Conservation (phyloP, 768 basidiomycete species). For the Asterophora lycoperdoides region DNA sequence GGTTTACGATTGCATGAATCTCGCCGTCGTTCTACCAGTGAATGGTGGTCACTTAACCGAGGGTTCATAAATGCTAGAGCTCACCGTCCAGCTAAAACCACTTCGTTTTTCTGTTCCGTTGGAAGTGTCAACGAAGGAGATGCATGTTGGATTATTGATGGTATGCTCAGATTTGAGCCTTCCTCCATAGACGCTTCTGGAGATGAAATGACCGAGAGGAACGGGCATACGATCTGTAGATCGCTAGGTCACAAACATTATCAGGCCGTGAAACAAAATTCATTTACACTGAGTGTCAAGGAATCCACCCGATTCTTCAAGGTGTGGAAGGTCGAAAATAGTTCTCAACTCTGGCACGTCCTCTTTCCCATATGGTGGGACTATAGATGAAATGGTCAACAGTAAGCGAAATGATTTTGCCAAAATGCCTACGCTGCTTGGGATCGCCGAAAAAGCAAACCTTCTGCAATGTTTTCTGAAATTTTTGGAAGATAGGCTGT, state of each 20-base stretch:
- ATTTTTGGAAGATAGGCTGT: conserved; percentile 43
- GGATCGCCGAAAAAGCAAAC: conserved; percentile 54
- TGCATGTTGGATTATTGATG: conserved; percentile 29
- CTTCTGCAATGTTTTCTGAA: conserved; percentile 33
- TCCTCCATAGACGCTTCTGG: conserved; percentile 35
- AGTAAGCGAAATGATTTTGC: neutral
- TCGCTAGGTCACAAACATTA: neutral
- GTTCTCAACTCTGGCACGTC: conserved; percentile 34
- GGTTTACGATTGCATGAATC: conserved; percentile 33
- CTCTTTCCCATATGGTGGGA: conserved; percentile 49
- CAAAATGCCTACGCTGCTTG: conserved; percentile 38
- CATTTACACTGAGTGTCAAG: conserved; percentile 45
- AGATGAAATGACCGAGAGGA: conserved; percentile 47
- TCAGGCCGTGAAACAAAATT: neutral
- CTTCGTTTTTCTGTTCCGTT: conserved; percentile 32
- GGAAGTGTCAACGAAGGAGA: conserved; percentile 41
- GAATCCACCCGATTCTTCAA: conserved; percentile 30
- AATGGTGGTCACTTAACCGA: neutral
- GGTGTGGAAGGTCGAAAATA: conserved; percentile 44
- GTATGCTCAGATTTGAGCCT: conserved; percentile 36
- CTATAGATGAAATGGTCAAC: conserved; percentile 22
- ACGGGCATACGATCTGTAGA: conserved; percentile 48
- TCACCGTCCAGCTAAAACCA: conserved; percentile 45
- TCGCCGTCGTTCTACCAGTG: conserved; percentile 38
- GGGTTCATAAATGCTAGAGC: neutral